phyloP scores from a whole-genome alignment of 2,329 filamentous ascomycete genomes.

The Paecilomyces dactylethromorphus region DNA sequence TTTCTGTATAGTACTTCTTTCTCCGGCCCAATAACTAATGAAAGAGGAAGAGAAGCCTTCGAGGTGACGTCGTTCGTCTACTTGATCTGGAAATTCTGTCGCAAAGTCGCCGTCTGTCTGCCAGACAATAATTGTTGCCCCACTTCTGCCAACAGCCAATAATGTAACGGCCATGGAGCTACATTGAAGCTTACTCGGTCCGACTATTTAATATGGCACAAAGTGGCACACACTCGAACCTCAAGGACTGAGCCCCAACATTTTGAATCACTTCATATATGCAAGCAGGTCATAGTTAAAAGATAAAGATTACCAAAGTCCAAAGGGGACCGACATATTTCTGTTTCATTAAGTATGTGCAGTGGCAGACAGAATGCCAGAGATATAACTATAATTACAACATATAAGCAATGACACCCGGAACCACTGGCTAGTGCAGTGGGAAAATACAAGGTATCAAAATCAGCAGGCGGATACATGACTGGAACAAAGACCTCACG shows the following conservation, averaged over 20 bases:
- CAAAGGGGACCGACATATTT: background rate
- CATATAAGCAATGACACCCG: background rate
- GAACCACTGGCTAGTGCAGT: background rate
- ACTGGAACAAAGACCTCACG: background rate
- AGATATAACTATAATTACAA: background rate
- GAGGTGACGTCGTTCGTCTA: background rate
- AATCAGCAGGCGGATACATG: background rate
- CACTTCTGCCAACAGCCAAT: background rate
- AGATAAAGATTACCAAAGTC: background rate
- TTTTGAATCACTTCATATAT: background rate
- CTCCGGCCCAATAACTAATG: background rate
- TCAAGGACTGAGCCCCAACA: too few relatives aligned
- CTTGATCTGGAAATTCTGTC: background rate
- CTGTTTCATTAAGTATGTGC: slow-evolving; percentile 1
- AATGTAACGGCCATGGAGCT: background rate
- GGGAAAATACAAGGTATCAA: background rate
- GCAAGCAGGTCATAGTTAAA: too few relatives aligned
- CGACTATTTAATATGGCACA: background rate
- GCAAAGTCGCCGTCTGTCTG: background rate
- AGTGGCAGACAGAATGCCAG: background rate
- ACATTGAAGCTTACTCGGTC: background rate
- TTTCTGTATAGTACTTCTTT: background rate
- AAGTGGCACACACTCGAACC: too few relatives aligned
- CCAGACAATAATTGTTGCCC: background rate
- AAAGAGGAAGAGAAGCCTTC: background rate